Base-by-base conservation (phyloP, 83 land plant species). In the Diphasiastrum complanatum region DNA sequence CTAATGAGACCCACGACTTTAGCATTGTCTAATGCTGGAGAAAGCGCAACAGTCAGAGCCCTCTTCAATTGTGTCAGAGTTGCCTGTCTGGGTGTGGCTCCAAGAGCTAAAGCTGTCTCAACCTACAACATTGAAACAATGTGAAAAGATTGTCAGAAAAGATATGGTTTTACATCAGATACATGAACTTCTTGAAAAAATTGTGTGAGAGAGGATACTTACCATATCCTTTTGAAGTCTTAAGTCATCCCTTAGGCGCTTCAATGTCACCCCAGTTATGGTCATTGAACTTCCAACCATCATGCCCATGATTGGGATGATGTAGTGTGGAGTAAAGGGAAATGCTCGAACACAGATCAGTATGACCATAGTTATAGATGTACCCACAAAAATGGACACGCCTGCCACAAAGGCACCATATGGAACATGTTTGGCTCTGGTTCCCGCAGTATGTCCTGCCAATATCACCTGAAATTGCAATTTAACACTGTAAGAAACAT, bases 41-140 rank as follows among this genome's bases (percentile, higher is more conserved):
- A 36, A 22, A 71, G 40, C 0, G 56, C 74, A 14, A 71, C 45
- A 26, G 66, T 60, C n/a, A 71, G 25, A 6, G 74, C 50, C 29
- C 74, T 54, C 41, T 53, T 41, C 30, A 71, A 61, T 43, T 65
- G 74, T 32, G 32, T 53, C 36, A 52, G 20, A 12, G 70, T 45
- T 29, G 74, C 74, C 31, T 65, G 74, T 25, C 74, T 71, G 11
- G 74, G 74, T n/a, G 74, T 71, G 18, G 74, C 74, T 26, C 74
- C 74, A 0, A 71, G 48, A 27, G 72, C 74, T 32, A 71, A 28
- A 25, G 74, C 74, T 5, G 74, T 64, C 25, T 71, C 71, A 53
- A 71, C 52, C 67, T 65, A 66, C 18, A 48, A 22, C 26, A 5
- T 35, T 11, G 3, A 1, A 2, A 20, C 34, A 30, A 29, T 32